These are phyloP conservation scores for Triticum dicoccoides DNA, from an alignment of 176 grass and related monocot genomes.

Conservation along the genomic window DNA sequence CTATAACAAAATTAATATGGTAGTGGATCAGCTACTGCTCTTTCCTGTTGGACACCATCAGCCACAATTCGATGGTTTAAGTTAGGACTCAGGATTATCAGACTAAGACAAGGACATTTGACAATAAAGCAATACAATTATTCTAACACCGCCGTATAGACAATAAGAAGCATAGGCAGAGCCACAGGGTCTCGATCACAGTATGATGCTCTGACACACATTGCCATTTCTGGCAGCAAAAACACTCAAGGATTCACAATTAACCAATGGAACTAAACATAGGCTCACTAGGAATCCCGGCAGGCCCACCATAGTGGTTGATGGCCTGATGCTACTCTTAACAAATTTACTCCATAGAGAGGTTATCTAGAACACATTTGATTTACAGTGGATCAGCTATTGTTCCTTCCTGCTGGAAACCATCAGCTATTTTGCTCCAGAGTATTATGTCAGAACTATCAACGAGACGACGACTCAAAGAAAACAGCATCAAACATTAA, in stretches of 20 bases:
- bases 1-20: not conserved
- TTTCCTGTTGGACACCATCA: not conserved
- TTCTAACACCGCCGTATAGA: not conserved
- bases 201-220: not conserved
- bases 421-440: not conserved
- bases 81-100: not conserved
- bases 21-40: not conserved
- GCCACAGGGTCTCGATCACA: not conserved
- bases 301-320: constrained; percentile 65
- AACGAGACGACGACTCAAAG: not conserved
- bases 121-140: not conserved
- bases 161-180: not conserved
- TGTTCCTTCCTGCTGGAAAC: not conserved
- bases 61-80: not conserved
- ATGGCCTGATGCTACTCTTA: constrained; percentile 93
- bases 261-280: not conserved
- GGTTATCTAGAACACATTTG: not conserved
- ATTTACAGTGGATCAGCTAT: not conserved
- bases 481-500: not conserved
- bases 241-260: not conserved
- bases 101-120: not conserved
- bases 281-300: constrained; percentile 62
- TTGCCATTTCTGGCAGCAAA: not conserved
- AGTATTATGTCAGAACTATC: not conserved
- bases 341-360: constrained; percentile 2